A percentile compares a stretch with the other conserved stretches of the same genome.
phyloP scores from a whole-genome alignment of 2,329 filamentous ascomycete species.

The Alternaria solani region DNA sequence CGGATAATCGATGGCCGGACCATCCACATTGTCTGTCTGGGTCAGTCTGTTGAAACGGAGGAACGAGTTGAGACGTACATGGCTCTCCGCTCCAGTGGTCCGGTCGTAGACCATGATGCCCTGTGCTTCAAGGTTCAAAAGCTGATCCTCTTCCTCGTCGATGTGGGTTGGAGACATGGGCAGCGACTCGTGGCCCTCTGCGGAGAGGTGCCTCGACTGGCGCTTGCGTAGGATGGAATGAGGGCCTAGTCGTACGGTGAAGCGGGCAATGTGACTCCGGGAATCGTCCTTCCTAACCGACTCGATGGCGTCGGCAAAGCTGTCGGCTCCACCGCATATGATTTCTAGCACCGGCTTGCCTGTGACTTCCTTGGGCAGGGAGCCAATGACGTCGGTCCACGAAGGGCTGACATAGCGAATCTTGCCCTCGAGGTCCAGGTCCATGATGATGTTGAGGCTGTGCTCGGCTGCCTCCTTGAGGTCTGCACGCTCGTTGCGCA shows the following conservation, averaged over 20 bases:
- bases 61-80: conserved; percentile 68
- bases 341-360: conserved; percentile 82
- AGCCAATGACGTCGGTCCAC: conserved; percentile 93
- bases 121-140: conserved; percentile 88
- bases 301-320: conserved; percentile 84
- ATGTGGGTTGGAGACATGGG: conserved; percentile 42
- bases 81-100: conserved; percentile 83
- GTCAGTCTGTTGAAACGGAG: conserved; percentile 30
- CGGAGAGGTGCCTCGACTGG: conserved; percentile 30
- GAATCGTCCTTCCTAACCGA: conserved; percentile 89
- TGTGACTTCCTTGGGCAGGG: conserved; percentile 73
- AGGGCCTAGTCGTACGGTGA: conserved; percentile 48
- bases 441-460: conserved; percentile 94
- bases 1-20: conserved; percentile 88
- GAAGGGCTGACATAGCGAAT: conserved; percentile 97
- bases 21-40: conserved; percentile 97
- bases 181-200: conserved; percentile 39
- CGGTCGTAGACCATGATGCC: conserved; percentile 98
- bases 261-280: conserved; percentile 77
- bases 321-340: conserved; percentile 78
- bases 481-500: conserved; percentile 91
- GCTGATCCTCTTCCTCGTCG: conserved; percentile 55
- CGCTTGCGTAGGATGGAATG: conserved; percentile 46
- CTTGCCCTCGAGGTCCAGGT: conserved; percentile 87
- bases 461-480: conserved; percentile 95